phyloP scores from a whole-genome alignment of 805 yeast genomes.

The Starmerella apis region DNA sequence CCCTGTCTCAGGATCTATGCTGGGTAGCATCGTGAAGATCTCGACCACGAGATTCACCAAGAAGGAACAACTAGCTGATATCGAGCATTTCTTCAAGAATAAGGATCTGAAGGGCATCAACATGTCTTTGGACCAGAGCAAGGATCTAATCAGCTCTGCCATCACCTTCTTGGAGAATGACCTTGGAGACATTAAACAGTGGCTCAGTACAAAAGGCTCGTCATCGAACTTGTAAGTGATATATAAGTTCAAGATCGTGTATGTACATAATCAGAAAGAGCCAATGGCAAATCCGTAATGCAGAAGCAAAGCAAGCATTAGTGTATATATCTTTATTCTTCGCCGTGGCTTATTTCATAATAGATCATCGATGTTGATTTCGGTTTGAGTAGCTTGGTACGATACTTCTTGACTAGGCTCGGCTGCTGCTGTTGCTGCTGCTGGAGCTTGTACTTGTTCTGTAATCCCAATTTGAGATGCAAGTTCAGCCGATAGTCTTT shows the following conservation, averaged over 20 bases:
- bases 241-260: too few species aligned
- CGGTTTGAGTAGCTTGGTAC: constrained; percentile 5
- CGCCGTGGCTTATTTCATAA: not conserved
- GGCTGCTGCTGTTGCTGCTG: not conserved
- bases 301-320: not conserved
- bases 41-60: constrained; percentile 54
- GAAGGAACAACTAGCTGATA: constrained; percentile 44
- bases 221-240: constrained; percentile 6
- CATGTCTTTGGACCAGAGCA: constrained; percentile 44
- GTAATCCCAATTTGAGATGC: constrained; percentile 1
- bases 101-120: constrained; percentile 48
- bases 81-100: constrained; percentile 39
- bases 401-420: constrained; percentile 3
- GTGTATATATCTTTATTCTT: not conserved
- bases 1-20: constrained; percentile 74
- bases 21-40: constrained; percentile 60
- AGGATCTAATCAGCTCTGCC: constrained; percentile 45
- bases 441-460: constrained; percentile 12
- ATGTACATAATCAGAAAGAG: too few species aligned
- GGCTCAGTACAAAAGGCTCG: constrained; percentile 24
- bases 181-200: constrained; percentile 22
- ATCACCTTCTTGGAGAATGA: constrained; percentile 41
- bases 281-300: too few species aligned
- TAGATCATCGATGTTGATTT: constrained; percentile 2
- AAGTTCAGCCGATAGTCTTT: not conserved